phyloP scores from a whole-genome alignment of 2,329 filamentous ascomycete genomes.

The Talaromyces funiculosus region DNA sequence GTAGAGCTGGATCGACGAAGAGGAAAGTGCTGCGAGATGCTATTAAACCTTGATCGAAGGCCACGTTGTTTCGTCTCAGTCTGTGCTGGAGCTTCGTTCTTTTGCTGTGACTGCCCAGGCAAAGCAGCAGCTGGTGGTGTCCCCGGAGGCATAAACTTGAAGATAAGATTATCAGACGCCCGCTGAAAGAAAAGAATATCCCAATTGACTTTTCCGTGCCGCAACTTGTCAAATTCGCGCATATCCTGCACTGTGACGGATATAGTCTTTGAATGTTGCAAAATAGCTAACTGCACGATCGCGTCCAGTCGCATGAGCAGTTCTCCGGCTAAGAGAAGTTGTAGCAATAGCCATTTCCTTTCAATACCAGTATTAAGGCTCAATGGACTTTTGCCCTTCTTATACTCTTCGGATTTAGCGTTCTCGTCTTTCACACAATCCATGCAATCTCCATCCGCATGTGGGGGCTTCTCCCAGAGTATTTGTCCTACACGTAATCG shows the following conservation, averaged over 20 bases:
- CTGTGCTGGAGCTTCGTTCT: neutral
- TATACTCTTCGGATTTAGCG: neutral
- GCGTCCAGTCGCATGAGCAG: slow-evolving; percentile 51
- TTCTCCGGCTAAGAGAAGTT: slow-evolving; percentile 51
- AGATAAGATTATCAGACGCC: slow-evolving; percentile 48
- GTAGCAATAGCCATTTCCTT: slow-evolving; percentile 49
- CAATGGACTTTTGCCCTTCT: slow-evolving; percentile 15
- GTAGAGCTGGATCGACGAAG: neutral
- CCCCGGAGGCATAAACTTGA: slow-evolving; percentile 21
- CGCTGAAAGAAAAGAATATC: slow-evolving; percentile 50
- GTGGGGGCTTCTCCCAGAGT: slow-evolving; percentile 37
- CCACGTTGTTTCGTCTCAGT: slow-evolving; percentile 14
- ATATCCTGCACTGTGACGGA: slow-evolving; percentile 41
- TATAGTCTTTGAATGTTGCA: slow-evolving; percentile 33
- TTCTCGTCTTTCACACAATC: slow-evolving; percentile 12
- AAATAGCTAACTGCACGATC: slow-evolving; percentile 36
- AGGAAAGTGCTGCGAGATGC: slow-evolving; percentile 18
- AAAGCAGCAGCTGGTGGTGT: neutral
- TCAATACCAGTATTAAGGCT: neutral
- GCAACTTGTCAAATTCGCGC: slow-evolving; percentile 41
- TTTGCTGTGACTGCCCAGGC: neutral
- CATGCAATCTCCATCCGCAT: slow-evolving; percentile 31
- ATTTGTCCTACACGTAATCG: slow-evolving; percentile 43
- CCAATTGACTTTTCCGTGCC: slow-evolving; percentile 52
- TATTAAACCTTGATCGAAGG: slow-evolving; percentile 23